A percentile compares a stretch with the other conserved stretches of the same genome.
These are phyloP conservation scores for Morella rubra DNA, from an alignment of 306 rosid genomes.

Conservation along the genomic window DNA sequence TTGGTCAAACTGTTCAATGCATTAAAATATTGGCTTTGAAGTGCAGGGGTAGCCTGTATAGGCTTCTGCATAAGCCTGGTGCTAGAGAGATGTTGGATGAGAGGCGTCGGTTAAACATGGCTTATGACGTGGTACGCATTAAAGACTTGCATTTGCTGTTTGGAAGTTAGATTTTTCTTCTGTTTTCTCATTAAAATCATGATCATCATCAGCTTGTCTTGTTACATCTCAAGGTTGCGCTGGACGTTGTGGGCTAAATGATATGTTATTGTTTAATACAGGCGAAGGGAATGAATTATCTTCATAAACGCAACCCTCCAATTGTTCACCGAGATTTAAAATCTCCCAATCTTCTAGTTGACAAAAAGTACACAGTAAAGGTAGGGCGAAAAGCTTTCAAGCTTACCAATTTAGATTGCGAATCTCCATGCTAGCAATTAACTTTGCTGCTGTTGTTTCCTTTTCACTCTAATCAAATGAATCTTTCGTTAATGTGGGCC, in stretches of 20 bases:
- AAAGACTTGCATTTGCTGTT: constrained; percentile 19
- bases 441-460: constrained; percentile 11
- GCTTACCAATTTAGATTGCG: constrained; percentile 4
- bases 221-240: neutral
- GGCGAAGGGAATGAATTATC: constrained; percentile 99
- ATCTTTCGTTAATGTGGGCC: neutral
- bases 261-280: constrained; percentile 39
- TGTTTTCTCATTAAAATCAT: constrained; percentile 19
- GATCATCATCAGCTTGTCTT: neutral
- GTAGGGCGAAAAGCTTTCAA: constrained; percentile 38
- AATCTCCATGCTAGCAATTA: constrained; percentile 22
- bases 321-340: constrained; percentile 96
- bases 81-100: constrained; percentile 86
- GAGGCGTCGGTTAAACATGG: constrained; percentile 87
- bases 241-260: constrained; percentile 12
- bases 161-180: neutral
- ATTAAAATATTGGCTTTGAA: constrained; percentile 26
- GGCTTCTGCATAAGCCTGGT: constrained; percentile 83
- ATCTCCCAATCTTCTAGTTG: constrained; percentile 97
- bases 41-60: constrained; percentile 98
- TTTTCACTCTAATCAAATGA: neutral
- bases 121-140: constrained; percentile 86
- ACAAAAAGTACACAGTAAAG: constrained; percentile 96
- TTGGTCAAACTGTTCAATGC: constrained; percentile 27
- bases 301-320: constrained; percentile 93